Evolutionary conservation across 1,139 yeast species (phyloP).

Genomic region (Suhomyces maxii): DNA sequence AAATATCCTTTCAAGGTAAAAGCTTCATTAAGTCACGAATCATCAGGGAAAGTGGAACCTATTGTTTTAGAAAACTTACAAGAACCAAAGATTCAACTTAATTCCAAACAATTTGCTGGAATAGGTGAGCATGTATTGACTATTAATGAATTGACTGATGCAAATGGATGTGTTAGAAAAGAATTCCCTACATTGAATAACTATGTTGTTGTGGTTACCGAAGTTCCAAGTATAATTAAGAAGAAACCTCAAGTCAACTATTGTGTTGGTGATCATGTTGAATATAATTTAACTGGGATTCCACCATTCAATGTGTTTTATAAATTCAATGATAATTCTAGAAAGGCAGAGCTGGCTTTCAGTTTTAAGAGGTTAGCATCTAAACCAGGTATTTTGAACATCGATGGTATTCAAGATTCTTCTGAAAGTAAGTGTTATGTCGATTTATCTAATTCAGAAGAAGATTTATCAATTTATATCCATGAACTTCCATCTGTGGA

Average conservation of each 20-base stretch:
- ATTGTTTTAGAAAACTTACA: slow-evolving; percentile 17
- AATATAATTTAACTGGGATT: slow-evolving; percentile 72
- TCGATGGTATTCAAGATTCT: slow-evolving; percentile 74
- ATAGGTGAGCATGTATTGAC: slow-evolving; percentile 59
- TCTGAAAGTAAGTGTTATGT: slow-evolving; percentile 71
- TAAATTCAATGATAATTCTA: slow-evolving; percentile 62
- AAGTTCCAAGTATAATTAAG: slow-evolving; percentile 65
- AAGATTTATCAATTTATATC: slow-evolving; percentile 52
- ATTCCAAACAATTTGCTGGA: slow-evolving; percentile 15
- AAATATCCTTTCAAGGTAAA: slow-evolving; percentile 62
- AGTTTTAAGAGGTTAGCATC: slow-evolving; percentile 72
- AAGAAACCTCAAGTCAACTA: slow-evolving; percentile 47
- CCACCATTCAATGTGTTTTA: slow-evolving; percentile 79
- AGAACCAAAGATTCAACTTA: slow-evolving; percentile 18
- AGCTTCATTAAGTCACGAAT: slow-evolving; percentile 50
- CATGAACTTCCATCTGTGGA: slow-evolving; percentile 92
- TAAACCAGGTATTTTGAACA: slow-evolving; percentile 69
- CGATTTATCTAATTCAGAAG: slow-evolving; percentile 46
- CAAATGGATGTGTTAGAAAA: slow-evolving; percentile 63
- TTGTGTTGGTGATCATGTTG: slow-evolving; percentile 91
- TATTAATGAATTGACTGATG: slow-evolving; percentile 60
- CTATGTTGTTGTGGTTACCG: slow-evolving; percentile 60
- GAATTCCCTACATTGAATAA: slow-evolving; percentile 37
- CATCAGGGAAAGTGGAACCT: slow-evolving; percentile 18
- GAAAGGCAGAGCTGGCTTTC: slow-evolving; percentile 58